Percentiles rank a stretch among this genome's conserved stretches.
Conservation (phyloP, 2,329 filamentous ascomycete genomes). For the Penicillium verrucosum region DNA sequence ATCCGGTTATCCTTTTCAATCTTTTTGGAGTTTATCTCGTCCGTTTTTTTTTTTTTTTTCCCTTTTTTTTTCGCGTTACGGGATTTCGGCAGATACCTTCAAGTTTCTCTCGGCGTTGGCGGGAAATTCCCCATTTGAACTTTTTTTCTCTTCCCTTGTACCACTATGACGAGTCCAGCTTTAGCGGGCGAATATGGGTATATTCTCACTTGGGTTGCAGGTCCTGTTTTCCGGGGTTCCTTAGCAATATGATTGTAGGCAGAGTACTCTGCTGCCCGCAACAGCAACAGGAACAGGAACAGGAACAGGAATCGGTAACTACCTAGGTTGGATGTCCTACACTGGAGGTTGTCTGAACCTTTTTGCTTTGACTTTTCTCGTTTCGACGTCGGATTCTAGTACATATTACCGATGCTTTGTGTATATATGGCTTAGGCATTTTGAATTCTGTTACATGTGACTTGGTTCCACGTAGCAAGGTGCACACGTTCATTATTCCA, state of each 20-base stretch:
- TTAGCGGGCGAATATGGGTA: not conserved
- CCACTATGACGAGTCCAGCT: constrained; percentile 2
- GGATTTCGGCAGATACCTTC: constrained; percentile 1
- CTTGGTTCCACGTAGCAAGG: not conserved
- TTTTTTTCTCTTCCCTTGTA: constrained; percentile 2
- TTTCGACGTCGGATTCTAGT: not conserved
- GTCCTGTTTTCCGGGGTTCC: not conserved
- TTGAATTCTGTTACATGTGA: not conserved
- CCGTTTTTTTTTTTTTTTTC: constrained; percentile 6
- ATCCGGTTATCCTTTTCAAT: constrained; percentile 11
- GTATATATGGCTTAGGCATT: constrained; percentile 3
- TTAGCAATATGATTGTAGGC: not conserved
- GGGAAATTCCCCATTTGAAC: constrained; percentile 1
- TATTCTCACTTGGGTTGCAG: not conserved
- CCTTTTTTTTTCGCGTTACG: constrained; percentile 8
- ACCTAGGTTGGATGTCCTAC: not conserved
- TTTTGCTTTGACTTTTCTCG: not conserved
- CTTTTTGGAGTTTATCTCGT: constrained; percentile 9
- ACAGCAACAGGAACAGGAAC: not conserved
- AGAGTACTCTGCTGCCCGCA: not conserved
- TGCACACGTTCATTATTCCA: not conserved
- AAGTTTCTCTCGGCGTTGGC: constrained; percentile 2
- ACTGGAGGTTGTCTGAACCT: constrained; percentile 1
- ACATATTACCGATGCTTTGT: constrained; percentile 3
- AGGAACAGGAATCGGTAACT: not conserved